These are phyloP conservation scores for Diaporthe sp. DNA, from an alignment of 2,329 filamentous ascomycete species.

Conservation along the genomic window DNA sequence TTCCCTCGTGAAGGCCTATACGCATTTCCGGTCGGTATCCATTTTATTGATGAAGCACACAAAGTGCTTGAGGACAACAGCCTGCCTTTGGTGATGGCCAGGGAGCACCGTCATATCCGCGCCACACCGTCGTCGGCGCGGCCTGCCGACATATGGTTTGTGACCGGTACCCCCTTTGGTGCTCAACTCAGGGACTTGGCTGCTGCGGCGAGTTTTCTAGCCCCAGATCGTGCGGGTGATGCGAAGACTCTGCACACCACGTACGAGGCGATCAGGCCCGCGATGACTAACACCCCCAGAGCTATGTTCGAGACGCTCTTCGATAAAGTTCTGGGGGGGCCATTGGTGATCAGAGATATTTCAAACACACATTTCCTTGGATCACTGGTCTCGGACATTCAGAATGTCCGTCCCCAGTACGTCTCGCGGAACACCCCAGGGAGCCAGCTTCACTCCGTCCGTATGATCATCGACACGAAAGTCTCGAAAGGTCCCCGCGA, in stretches of 20 bases:
- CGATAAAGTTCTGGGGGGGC: neutral
- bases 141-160: neutral
- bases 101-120: neutral
- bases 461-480: neutral
- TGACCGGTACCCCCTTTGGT: conserved; percentile 16
- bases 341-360: neutral
- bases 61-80: neutral
- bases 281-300: neutral
- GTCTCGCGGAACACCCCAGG: neutral
- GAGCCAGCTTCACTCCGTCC: neutral
- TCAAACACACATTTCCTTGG: neutral
- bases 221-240: neutral
- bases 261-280: neutral
- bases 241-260: neutral
- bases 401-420: neutral
- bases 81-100: neutral
- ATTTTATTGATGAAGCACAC: conserved; percentile 24
- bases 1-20: neutral
- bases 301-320: neutral
- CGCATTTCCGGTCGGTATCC: neutral
- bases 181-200: neutral
- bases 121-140: neutral
- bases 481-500: neutral
- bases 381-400: conserved; percentile 9
- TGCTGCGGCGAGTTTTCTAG: neutral